phyloP scores from a whole-genome alignment of 495 filamentous ascomycete genomes.

The Acidiella bohemica region DNA sequence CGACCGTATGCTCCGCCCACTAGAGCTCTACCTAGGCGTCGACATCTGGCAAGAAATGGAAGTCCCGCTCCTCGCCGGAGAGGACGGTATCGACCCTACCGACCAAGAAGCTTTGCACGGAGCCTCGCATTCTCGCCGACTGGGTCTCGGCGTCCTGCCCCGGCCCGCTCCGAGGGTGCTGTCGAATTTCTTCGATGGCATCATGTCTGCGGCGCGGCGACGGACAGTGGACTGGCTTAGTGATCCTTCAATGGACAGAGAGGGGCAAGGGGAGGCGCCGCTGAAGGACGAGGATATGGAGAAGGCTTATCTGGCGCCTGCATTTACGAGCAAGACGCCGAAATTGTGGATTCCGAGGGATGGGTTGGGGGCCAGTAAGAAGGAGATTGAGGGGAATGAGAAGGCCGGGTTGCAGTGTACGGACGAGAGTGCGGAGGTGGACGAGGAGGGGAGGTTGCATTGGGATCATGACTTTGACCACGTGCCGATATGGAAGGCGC shows the following conservation, averaged over 20 bases:
- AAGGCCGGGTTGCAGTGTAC: constrained; percentile 60
- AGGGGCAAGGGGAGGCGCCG: constrained; percentile 17
- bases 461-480: constrained; percentile 61
- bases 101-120: constrained; percentile 20
- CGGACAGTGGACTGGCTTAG: constrained; percentile 21
- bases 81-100: constrained; percentile 13
- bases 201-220: constrained; percentile 21
- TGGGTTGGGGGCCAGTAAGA: constrained; percentile 55
- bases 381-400: constrained; percentile 60
- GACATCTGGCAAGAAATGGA: constrained; percentile 21
- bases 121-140: constrained; percentile 12
- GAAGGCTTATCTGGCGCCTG: constrained; percentile 69
- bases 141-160: constrained; percentile 16
- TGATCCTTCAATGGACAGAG: constrained; percentile 3
- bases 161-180: constrained; percentile 14
- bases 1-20: constrained; percentile 22
- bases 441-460: constrained; percentile 63
- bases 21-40: constrained; percentile 25
- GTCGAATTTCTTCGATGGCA: constrained; percentile 20
- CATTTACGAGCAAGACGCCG: constrained; percentile 48
- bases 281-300: constrained; percentile 12
- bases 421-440: constrained; percentile 68
- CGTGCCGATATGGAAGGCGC: constrained; percentile 62
- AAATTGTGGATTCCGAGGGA: constrained; percentile 80
- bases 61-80: constrained; percentile 14